Evolutionary conservation across 768 basidiomycete species (phyloP), one percentile per base, ranked within the genome.

Genomic region (Collybia mongolica): DNA sequence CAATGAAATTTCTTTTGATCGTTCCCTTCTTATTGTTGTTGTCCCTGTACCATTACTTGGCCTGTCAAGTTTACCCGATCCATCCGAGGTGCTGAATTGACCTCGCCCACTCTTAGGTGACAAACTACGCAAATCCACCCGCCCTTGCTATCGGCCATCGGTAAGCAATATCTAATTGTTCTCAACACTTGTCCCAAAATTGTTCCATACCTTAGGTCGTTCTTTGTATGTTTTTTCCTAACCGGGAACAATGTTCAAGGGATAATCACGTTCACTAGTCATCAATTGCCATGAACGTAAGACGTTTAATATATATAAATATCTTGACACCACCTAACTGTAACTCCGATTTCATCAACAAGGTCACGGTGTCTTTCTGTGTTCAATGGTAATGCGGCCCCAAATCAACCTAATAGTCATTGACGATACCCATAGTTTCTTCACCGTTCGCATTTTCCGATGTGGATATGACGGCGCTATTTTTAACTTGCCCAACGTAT

Each of bases 31-130:
- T 46, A 72, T 67, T 67, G 22, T 59, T 63, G 5, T 45, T 60
- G 41, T 58, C 61, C 46, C 66, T 75, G 46, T 74, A 76, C 52
- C 60, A 68, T 54, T 75, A 76, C 52, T 61, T 75, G 35, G 67
- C 58, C 24, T 18, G 66, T 54, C 4, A 32, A 32, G 11, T 26
- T 3, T 26, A 32, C 11, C 43, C n/a, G 12, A 2, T 15, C 3
- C 12, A 8, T 26, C 11, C 14, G 8, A 2, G 2, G 5, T 19
- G 8, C 18, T 24, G 20, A 24, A n/a, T 5, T n/a, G 3, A 36
- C 15, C 12, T 29, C 2, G 24, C 29, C 12, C 17, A 29, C 14
- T 36, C 23, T 19, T 19, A 72, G 73, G 63, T 75, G 18, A 64
- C 66, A 29, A 74, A 70, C 54, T 75, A 66, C 47, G 59, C 59